Evolutionary conservation across 345 rosid species (phyloP), one percentile per base, ranked within the genome.

Genomic region (Citrus inodora): DNA sequence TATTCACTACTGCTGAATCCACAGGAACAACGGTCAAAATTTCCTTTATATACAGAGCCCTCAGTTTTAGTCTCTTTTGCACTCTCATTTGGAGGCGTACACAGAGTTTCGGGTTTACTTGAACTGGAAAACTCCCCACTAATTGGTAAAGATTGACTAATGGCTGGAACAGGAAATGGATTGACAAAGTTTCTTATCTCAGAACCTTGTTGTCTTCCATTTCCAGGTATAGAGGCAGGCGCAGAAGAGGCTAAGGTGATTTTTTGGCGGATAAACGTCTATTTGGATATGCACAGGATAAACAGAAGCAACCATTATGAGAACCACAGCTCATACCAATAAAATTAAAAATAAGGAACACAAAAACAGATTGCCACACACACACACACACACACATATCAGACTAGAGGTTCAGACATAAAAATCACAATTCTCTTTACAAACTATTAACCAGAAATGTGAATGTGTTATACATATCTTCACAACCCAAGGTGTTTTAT

Each of bases 191-290:
- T 66, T 67, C 82, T 79, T 30, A 67, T 60, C 51, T 83, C 79
- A 62, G 63, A 76, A 85, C 78, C 81, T 61, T 71, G 51, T 32
- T 68, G 84, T 66, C 74, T 81, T 82, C 77, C 68, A 48, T 76
- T 79, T 78, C 53, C 82, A 71, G 78, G 74, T 7, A 66, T 27
- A 2, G 79, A 75, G 67, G 67, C 46, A 28, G 85, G 67, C 67
- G 79, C 82, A 38, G 86, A 75, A 53, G 92, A 80, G 53, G 80
- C 90, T 70, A 87, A 75, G 21, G 85, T 86, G 75, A 84, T 86
- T 84, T 86, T 89, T 83, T 87, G 89, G 48, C 88, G 89, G 81
- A 87, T 64, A 78, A 89, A 89, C 37, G 92, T 89, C 92, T 89
- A 63, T 70, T 73, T 78, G 80, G 75, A 58, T 28, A 73, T 1